phyloP scores from a whole-genome alignment of 805 yeast genomes.

The Saturnispora bothae region DNA sequence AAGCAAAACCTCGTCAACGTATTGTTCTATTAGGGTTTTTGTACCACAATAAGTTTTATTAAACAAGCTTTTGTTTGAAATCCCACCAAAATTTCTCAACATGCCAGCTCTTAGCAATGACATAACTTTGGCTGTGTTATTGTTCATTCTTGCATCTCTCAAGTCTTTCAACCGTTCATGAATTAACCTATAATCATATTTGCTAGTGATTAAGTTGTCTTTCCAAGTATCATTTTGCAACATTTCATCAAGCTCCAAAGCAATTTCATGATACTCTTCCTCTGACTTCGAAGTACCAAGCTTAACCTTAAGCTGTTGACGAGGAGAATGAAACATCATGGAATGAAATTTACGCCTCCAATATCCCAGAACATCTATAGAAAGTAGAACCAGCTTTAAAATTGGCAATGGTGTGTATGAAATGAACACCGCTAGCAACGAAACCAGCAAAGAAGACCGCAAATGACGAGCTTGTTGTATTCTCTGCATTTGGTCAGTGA shows the following conservation, averaged over 20 bases:
- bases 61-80: constrained; percentile 67
- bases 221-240: constrained; percentile 60
- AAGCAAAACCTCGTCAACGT: constrained; percentile 62
- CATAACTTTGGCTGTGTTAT: constrained; percentile 49
- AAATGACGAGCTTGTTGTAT: constrained; percentile 5
- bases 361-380: constrained; percentile 32
- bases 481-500: too few relatives aligned
- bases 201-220: constrained; percentile 67
- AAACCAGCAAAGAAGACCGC: constrained; percentile 7
- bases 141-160: constrained; percentile 46
- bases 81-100: constrained; percentile 85
- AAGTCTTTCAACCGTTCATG: constrained; percentile 60
- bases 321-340: constrained; percentile 10
- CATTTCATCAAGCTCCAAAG: constrained; percentile 37
- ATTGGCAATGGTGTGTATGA: constrained; percentile 14
- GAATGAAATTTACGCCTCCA: constrained; percentile 25
- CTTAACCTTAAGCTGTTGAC: constrained; percentile 5
- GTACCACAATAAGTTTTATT: constrained; percentile 83
- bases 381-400: constrained; percentile 28
- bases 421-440: constrained; percentile 7
- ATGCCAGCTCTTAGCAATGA: constrained; percentile 72
- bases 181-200: constrained; percentile 77
- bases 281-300: constrained; percentile 23
- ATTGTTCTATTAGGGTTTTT: constrained; percentile 78
- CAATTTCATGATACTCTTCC: constrained; percentile 59